Evolutionary conservation across 768 basidiomycete species (phyloP), one percentile per base, ranked within the genome.

Genomic region (Russula compacta): DNA sequence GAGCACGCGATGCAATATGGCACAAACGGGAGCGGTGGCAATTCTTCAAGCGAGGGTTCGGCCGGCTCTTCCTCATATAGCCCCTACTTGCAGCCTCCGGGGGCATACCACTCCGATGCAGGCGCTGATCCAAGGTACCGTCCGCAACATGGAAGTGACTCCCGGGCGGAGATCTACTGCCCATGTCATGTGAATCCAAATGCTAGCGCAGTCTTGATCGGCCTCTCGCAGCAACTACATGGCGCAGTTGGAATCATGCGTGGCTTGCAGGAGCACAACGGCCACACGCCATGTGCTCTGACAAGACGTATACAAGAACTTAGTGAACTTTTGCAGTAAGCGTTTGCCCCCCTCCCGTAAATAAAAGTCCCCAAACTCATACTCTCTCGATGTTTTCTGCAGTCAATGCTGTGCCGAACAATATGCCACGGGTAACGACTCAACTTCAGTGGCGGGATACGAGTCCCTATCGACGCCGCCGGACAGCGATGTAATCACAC

Each of bases 401-500:
- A 60, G 64, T n/a, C 57, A 61, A 29, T 63, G 58, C 42, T 43
- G 49, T 47, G 36, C 57, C 5, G 64, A 67, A 24, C 42, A 51
- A 8, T 63, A 67, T 42, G 48, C 64, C 43, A 6, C 66, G 24
- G 39, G 48, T n/a, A 54, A 42, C 33, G 64, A 65, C 39, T 49
- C 60, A 35, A 56, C 55, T 7, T 58, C 52, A 15, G 53, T 64
- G 47, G 32, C 53, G 19, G 59, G 63, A 43, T 66, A 66, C 54
- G 65, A 66, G 9, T 56, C 65, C 0, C 42, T 61, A 17, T 65
- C 65, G 15, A 66, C 65, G 12, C 65, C 65, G 39, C 65, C 65
- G 2, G 65, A 66, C 38, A 64, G 63, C 33, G 65, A 66, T 39
- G 63, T 66, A 49, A 66, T 66, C 49, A 66, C 65, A 19, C 65